Evolutionary conservation across 352 stramenopile species (phyloP).

Genomic region (Sclerospora graminicola): DNA sequence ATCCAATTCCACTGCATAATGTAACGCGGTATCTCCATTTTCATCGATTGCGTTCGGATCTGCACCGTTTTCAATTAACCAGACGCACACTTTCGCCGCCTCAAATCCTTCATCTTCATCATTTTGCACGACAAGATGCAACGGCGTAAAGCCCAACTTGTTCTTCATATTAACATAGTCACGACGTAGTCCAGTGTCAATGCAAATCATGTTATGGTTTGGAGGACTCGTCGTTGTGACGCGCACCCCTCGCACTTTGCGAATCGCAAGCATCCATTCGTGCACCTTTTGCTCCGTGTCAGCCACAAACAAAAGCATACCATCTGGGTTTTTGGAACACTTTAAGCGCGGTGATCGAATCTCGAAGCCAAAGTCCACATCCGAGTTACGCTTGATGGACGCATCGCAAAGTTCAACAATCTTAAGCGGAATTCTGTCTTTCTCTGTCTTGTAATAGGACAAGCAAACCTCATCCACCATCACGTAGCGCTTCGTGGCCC

Average conservation of each 20-base stretch:
- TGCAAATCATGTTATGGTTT: slow-evolving; percentile 87
- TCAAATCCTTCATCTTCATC: slow-evolving; percentile 86
- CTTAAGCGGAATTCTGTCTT: slow-evolving; percentile 77
- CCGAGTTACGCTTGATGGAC: slow-evolving; percentile 70
- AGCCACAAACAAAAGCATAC: slow-evolving; percentile 75
- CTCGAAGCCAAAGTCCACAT: slow-evolving; percentile 81
- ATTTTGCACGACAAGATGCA: slow-evolving; percentile 80
- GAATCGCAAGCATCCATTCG: slow-evolving; percentile 81
- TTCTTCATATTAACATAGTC: slow-evolving; percentile 87
- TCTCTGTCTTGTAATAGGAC: slow-evolving; percentile 79
- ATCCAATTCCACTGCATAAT: slow-evolving; percentile 78
- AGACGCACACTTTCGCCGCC: slow-evolving; percentile 76
- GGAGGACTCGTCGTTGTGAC: slow-evolving; percentile 54
- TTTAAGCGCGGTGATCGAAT: slow-evolving; percentile 77
- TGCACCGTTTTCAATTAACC: slow-evolving; percentile 81
- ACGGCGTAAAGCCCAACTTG: slow-evolving; percentile 64
- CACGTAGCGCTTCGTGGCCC: slow-evolving; percentile 82
- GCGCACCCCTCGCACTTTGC: slow-evolving; percentile 75
- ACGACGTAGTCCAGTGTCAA: slow-evolving; percentile 66
- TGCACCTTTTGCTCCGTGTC: slow-evolving; percentile 78
- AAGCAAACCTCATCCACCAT: slow-evolving; percentile 79
- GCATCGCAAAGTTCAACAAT: slow-evolving; percentile 78
- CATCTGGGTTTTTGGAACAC: slow-evolving; percentile 72
- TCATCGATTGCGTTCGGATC: slow-evolving; percentile 67
- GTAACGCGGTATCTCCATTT: slow-evolving; percentile 78